These are phyloP conservation scores for Xylaria sp. DNA, from an alignment of 2,329 filamentous ascomycete species.

Conservation along the genomic window DNA sequence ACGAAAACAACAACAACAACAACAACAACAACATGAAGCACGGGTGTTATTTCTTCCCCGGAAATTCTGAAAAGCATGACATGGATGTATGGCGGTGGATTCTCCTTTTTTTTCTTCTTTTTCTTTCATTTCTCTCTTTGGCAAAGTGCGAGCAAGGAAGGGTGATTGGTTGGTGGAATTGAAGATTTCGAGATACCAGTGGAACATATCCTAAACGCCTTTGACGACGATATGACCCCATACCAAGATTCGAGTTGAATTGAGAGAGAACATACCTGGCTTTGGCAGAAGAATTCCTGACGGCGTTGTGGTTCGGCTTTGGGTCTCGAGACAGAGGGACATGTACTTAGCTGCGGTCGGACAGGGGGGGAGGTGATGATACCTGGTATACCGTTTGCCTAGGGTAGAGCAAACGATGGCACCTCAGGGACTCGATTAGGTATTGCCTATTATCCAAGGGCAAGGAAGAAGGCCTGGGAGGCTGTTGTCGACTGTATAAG, in stretches of 20 bases:
- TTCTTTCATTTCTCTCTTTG: background rate
- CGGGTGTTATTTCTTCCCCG: conserved; percentile 4
- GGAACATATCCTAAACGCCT: background rate
- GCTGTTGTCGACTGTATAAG: no score
- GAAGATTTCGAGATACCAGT: background rate
- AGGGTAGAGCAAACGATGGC: no score
- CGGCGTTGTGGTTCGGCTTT: background rate
- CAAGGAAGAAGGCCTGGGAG: background rate
- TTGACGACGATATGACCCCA: background rate
- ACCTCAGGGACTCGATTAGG: no score
- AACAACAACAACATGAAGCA: no score
- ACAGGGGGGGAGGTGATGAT: no score
- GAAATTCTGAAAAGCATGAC: conserved; percentile 12
- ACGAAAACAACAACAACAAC: conserved; percentile 3
- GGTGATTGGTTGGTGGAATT: background rate
- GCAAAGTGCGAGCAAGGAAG: background rate
- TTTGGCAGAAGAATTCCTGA: background rate
- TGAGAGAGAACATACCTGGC: background rate
- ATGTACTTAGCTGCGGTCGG: background rate
- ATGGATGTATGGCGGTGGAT: conserved; percentile 2
- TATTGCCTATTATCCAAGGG: no score
- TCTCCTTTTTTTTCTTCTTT: background rate
- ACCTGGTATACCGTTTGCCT: no score
- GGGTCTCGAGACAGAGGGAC: background rate
- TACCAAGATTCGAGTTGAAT: background rate